Base-by-base conservation (phyloP, 208 protist species). In the Trypanosoma melophagium region DNA sequence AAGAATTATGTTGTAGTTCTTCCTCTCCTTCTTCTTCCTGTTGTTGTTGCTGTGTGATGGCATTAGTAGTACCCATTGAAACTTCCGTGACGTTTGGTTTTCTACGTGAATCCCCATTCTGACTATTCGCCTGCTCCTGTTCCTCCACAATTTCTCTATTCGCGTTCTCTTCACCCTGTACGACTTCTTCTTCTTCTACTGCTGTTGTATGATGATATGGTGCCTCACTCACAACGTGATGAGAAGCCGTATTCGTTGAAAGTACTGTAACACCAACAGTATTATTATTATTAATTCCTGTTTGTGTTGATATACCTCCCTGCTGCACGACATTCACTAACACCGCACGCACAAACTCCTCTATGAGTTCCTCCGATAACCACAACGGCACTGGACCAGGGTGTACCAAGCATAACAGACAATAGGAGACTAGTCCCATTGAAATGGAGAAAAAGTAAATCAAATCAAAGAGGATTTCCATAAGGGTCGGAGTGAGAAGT, bases 331-430 rank as follows among this genome's bases (percentile, higher is more conserved):
- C 22, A 42, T 64, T 53, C 25, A 22, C 5, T 16, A 88, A 68
- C 51, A 84, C 71, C 1, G 51, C 65, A 0, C 73, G 72, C 38
- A 88, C 68, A 70, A 84, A 82, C 17, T 40, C 69, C 60, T 88
- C 79, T 50, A 88, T 64, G 55, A 64, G 71, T 22, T 60, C 58
- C 17, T 71, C 70, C 0, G 69, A 71, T 31, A 88, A 66, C 63
- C 82, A 82, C 7, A 53, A 60, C 4, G 78, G 82, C 22, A 79
- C 41, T 7, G 51, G 35, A 19, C 79, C 82, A 2, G 81, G 78
- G 19, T 73, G 65, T 17, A 71, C 66, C 2, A 22, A 60, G 10
- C 22, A 44, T 10, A 57, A 72, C 62, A 55, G 12, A 45, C 4
- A 41, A n/a, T 58, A 61, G 4, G 67, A 66, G 24, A 9, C 52